phyloP scores from a whole-genome alignment of 2,329 filamentous ascomycete genomes.

The Aspergillus floridensis region DNA sequence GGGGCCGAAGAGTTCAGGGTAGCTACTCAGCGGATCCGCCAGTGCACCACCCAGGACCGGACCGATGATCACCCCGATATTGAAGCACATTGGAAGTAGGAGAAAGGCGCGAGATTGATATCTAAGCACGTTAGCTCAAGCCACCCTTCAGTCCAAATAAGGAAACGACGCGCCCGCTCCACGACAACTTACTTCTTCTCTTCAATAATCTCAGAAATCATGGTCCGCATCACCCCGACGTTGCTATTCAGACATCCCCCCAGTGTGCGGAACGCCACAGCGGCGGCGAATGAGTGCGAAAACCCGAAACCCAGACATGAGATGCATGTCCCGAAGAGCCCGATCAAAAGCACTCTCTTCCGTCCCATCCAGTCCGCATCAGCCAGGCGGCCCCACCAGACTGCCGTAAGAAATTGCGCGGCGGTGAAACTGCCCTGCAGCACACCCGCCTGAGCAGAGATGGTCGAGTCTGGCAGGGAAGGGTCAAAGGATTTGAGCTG shows the following conservation, averaged over 20 bases:
- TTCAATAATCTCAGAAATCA: constrained; percentile 69
- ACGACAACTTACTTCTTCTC: constrained; percentile 58
- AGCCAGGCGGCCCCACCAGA: constrained; percentile 74
- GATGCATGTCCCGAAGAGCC: constrained; percentile 66
- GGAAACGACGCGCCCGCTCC: neutral
- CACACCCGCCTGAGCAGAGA: constrained; percentile 74
- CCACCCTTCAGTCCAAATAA: neutral
- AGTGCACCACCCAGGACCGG: constrained; percentile 63
- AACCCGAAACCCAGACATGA: constrained; percentile 69
- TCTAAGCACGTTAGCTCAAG: constrained; percentile 19
- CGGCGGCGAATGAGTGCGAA: constrained; percentile 59
- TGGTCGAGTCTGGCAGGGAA: constrained; percentile 57
- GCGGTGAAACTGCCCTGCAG: constrained; percentile 77
- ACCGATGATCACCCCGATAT: constrained; percentile 61
- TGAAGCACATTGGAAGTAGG: constrained; percentile 67
- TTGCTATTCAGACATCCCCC: constrained; percentile 71
- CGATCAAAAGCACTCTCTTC: constrained; percentile 75
- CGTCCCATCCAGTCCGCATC: constrained; percentile 66
- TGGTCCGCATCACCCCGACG: constrained; percentile 70
- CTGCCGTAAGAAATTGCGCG: constrained; percentile 77
- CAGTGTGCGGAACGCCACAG: constrained; percentile 63
- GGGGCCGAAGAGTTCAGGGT: constrained; percentile 63
- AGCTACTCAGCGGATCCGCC: constrained; percentile 62
- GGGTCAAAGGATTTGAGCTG: constrained; percentile 77
- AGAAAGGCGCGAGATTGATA: constrained; percentile 56